phyloP scores from a whole-genome alignment of 108 stramenopile species.

The Skeletonema menzelii region DNA sequence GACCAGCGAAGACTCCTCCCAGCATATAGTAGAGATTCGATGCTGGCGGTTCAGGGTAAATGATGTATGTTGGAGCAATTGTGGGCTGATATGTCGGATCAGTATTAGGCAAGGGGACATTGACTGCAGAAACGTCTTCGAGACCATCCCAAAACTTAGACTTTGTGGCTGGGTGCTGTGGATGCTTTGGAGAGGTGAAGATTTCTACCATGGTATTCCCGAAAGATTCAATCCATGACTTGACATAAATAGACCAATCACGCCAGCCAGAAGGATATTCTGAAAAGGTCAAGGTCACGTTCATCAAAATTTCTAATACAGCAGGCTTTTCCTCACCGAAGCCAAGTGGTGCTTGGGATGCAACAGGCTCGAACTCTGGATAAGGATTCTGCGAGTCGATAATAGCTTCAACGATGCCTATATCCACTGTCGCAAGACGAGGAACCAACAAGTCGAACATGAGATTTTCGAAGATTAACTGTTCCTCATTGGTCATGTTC shows the following conservation, averaged over 20 bases:
- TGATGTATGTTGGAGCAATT: conserved; percentile 28
- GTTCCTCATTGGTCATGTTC: conserved; percentile 39
- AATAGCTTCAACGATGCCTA: conserved; percentile 18
- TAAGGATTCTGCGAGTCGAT: conserved; percentile 22
- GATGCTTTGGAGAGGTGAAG: conserved; percentile 41
- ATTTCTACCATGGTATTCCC: conserved; percentile 45
- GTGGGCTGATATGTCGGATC: conserved; percentile 18
- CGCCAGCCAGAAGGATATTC: conserved; percentile 36
- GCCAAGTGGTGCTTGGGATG: conserved; percentile 5
- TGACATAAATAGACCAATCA: conserved; percentile 46
- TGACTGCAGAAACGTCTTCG: conserved; percentile 26
- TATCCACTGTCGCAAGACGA: conserved; percentile 26
- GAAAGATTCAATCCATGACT: conserved; percentile 47
- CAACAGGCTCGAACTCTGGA: conserved; percentile 22
- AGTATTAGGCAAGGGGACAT: conserved; percentile 27
- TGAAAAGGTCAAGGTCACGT: conserved; percentile 26
- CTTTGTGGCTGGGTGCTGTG: conserved; percentile 41
- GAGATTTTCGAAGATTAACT: conserved; percentile 27
- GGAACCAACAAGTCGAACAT: conserved; percentile 31
- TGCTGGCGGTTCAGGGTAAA: conserved; percentile 25
- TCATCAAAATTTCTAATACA: conserved; percentile 37
- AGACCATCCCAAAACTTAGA: conserved; percentile 46
- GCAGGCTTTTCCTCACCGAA: conserved; percentile 8
- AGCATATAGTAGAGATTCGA: background rate
- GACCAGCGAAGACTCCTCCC: background rate